These are phyloP conservation scores for Crithidia mellificae DNA, from an alignment of 208 protist genomes.

Conservation along the genomic window DNA sequence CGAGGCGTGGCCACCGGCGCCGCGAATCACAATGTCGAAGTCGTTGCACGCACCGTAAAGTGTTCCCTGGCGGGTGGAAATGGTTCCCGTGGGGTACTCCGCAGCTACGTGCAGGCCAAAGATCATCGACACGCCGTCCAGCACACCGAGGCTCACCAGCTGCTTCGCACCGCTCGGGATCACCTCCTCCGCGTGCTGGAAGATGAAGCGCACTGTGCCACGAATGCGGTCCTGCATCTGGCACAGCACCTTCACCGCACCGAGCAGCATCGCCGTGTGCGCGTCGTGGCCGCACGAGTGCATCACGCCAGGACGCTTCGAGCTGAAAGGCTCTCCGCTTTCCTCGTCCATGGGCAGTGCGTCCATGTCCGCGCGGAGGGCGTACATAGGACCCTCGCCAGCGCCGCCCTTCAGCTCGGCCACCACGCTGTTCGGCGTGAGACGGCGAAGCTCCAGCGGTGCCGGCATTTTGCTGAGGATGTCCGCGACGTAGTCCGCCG, in stretches of 20 bases:
- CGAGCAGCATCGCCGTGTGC: conserved; percentile 72
- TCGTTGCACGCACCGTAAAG: conserved; percentile 62
- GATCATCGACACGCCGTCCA: conserved; percentile 64
- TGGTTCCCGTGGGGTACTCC: conserved; percentile 28
- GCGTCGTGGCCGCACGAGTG: conserved; percentile 73
- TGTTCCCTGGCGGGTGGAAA: conserved; percentile 33
- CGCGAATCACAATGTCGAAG: conserved; percentile 71
- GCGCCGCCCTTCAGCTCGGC: conserved; percentile 64
- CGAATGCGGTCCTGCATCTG: conserved; percentile 48
- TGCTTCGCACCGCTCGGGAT: conserved; percentile 60
- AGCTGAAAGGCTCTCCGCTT: conserved; percentile 53
- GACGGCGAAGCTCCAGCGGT: conserved; percentile 50
- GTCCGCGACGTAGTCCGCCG: conserved; percentile 69
- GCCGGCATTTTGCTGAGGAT: conserved; percentile 51
- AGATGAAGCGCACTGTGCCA: conserved; percentile 73
- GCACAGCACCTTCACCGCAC: conserved; percentile 59
- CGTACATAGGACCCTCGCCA: conserved; percentile 51
- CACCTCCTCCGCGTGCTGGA: conserved; percentile 80
- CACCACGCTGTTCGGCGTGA: conserved; percentile 57
- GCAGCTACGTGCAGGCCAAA: conserved; percentile 56
- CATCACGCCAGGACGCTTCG: conserved; percentile 57
- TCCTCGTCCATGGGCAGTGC: conserved; percentile 68
- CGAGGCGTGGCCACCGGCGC: conserved; percentile 66
- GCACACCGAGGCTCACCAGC: conserved; percentile 46
- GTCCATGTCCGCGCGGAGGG: conserved; percentile 69